phyloP scores from a whole-genome alignment of 306 rosid species.

The Vigna nakashimae region DNA sequence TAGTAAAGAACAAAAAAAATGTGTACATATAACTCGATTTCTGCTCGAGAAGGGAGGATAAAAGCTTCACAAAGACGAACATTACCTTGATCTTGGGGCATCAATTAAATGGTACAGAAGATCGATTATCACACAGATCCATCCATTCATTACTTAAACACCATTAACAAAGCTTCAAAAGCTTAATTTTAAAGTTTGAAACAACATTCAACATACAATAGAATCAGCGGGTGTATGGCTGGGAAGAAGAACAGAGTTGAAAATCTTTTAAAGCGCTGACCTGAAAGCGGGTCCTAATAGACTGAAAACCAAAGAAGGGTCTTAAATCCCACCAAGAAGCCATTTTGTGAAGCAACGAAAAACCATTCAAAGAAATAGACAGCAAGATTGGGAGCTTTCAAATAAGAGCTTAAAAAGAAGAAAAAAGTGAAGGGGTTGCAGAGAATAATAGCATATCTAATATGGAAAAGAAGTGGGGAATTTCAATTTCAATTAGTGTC shows the following conservation, averaged over 20 bases:
- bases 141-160: neutral
- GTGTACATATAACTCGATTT: conserved; percentile 10
- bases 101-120: conserved; percentile 9
- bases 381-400: neutral
- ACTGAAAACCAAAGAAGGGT: conserved; percentile 53
- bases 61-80: neutral
- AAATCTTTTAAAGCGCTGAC: conserved; percentile 48
- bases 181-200: neutral
- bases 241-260: conserved; percentile 5
- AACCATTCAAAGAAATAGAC: conserved; percentile 10
- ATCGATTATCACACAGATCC: conserved; percentile 12
- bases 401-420: neutral
- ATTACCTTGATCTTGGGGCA: neutral
- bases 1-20: neutral
- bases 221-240: neutral
- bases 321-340: conserved; percentile 70
- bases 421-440: neutral
- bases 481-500: conserved; percentile 11
- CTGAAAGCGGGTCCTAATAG: conserved; percentile 54
- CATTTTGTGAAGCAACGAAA: conserved; percentile 47
- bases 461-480: neutral
- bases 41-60: neutral
- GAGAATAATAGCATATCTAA: conserved; percentile 5
- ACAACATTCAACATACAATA: neutral
- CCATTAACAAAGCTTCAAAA: neutral